These are phyloP conservation scores for Hypoxylon sp. DNA, from an alignment of 2,329 filamentous ascomycete genomes.

Conservation along the genomic window DNA sequence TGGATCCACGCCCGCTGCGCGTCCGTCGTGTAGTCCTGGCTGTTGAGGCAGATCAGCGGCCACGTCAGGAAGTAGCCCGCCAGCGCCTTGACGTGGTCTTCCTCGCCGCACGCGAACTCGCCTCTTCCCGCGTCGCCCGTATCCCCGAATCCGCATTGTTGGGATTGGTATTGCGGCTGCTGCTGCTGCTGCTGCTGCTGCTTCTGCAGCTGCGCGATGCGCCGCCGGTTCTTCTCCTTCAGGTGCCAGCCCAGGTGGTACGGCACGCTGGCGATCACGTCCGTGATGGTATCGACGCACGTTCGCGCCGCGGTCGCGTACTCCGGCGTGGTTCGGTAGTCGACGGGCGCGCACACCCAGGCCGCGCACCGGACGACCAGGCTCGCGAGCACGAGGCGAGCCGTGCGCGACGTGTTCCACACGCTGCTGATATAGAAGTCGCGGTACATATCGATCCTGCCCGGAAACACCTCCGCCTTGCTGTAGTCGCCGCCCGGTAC, in stretches of 20 bases:
- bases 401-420: slow-evolving; percentile 70
- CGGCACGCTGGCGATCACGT: slow-evolving; percentile 73
- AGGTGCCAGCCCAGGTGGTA: slow-evolving; percentile 73
- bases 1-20: slow-evolving; percentile 69
- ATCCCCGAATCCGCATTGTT: too few species aligned
- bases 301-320: slow-evolving; percentile 69
- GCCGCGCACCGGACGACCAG: slow-evolving; percentile 72
- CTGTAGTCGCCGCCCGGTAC: slow-evolving; percentile 67
- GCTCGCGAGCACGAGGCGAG: slow-evolving; percentile 69
- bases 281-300: slow-evolving; percentile 68
- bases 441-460: slow-evolving; percentile 71
- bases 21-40: slow-evolving; percentile 73
- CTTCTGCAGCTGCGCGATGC: slow-evolving; percentile 42
- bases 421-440: slow-evolving; percentile 72
- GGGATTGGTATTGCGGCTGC: slow-evolving; percentile 34
- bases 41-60: slow-evolving; percentile 68
- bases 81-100: slow-evolving; percentile 67
- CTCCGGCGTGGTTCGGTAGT: slow-evolving; percentile 74
- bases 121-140: slow-evolving; percentile 56
- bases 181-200: not conserved
- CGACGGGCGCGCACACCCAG: slow-evolving; percentile 72
- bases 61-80: slow-evolving; percentile 73
- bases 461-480: slow-evolving; percentile 71
- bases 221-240: slow-evolving; percentile 57
- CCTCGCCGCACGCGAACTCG: slow-evolving; percentile 66